phyloP scores from a whole-genome alignment of 495 filamentous ascomycete species.

The Copromyces sp. region DNA sequence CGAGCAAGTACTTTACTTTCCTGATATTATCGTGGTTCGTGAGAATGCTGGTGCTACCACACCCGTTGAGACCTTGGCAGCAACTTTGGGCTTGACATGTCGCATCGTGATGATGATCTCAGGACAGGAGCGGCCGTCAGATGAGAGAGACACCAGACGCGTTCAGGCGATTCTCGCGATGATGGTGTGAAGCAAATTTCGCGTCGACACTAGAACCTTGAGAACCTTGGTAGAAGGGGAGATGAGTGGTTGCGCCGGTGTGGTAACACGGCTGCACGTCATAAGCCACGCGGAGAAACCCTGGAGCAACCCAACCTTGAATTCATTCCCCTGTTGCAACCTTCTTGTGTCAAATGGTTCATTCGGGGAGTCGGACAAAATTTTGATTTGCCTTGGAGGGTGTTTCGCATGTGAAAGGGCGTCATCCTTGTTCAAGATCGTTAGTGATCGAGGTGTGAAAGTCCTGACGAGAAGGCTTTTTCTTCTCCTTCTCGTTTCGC shows the following conservation, averaged over 20 bases:
- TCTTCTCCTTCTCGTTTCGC: background rate
- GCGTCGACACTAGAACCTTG: background rate
- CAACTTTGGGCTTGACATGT: background rate
- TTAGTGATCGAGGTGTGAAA: background rate
- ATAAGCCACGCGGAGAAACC: conserved; percentile 19
- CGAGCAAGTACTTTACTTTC: background rate
- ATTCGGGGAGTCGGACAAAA: background rate
- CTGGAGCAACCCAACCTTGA: conserved; percentile 1
- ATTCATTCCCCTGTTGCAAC: background rate
- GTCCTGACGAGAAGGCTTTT: background rate
- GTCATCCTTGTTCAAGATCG: background rate
- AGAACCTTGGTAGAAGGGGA: background rate
- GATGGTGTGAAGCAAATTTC: background rate
- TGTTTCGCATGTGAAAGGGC: background rate
- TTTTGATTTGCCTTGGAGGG: background rate
- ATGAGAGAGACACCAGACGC: background rate
- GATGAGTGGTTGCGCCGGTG: background rate
- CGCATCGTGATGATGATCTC: background rate
- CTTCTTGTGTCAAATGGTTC: background rate
- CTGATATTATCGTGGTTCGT: background rate
- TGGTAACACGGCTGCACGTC: conserved; percentile 12
- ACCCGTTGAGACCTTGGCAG: background rate
- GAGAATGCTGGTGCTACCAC: background rate
- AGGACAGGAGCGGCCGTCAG: background rate
- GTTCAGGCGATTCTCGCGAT: background rate